These are phyloP conservation scores for Yarrowia sp. DNA, from an alignment of 805 yeast species.

Conservation along the genomic window DNA sequence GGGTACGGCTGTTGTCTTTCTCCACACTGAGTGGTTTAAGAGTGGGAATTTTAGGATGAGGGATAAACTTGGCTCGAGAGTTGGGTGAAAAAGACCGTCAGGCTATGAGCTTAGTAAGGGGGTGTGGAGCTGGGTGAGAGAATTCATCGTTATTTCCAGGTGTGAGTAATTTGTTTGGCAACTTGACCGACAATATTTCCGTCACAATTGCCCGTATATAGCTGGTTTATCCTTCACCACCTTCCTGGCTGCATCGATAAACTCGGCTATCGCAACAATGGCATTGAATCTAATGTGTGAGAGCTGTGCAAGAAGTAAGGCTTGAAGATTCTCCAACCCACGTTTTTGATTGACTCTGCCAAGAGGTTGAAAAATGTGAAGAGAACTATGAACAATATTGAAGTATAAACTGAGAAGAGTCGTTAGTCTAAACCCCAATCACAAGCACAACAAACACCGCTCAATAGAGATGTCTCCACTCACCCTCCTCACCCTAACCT, in stretches of 20 bases:
- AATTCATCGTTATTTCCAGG: rapidly evolving
- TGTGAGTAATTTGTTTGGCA: no score
- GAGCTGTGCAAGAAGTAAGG: no score
- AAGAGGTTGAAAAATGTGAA: not conserved
- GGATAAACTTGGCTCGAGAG: not conserved
- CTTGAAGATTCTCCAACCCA: not conserved
- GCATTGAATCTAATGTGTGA: slow-evolving; percentile 1
- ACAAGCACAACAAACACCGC: not conserved
- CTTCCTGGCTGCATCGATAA: not conserved
- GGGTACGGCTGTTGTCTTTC: not conserved
- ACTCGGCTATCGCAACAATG: slow-evolving; percentile 25
- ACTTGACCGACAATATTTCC: no score
- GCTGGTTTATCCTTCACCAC: no score
- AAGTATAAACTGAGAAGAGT: no score
- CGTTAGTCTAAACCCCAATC: no score
- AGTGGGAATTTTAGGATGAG: not conserved
- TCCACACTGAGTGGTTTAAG: slow-evolving; percentile 14
- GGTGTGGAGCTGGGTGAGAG: no score
- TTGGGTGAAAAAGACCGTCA: not conserved
- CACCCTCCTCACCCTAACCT: not conserved
- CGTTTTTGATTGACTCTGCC: not conserved
- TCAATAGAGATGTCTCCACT: not conserved
- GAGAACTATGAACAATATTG: no score
- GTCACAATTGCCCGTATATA: no score
- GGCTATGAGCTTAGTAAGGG: no score